These are phyloP conservation scores for Passiflora organensis DNA, from an alignment of 345 rosid species.

Conservation along the genomic window DNA sequence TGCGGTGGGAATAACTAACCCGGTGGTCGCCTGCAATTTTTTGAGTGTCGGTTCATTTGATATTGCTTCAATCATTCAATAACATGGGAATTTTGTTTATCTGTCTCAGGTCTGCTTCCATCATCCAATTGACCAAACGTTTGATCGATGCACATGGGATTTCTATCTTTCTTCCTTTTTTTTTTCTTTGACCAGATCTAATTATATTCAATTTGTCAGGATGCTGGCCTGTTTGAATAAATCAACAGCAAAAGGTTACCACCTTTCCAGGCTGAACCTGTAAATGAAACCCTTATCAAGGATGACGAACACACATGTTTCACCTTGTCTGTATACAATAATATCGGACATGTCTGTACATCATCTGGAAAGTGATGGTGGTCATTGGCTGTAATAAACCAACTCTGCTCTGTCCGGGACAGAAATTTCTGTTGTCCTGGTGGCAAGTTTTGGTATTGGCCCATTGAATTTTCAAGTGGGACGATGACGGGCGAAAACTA, in stretches of 20 bases:
- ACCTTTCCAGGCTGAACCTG: not conserved
- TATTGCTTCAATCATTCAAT: conserved; percentile 2
- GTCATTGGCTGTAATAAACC: no score
- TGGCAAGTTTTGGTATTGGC: no score
- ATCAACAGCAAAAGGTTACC: conserved; percentile 2
- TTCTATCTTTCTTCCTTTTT: no score
- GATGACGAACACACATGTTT: no score
- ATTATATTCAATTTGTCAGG: not conserved
- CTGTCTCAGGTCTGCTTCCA: not conserved
- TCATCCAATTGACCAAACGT: conserved; percentile 13
- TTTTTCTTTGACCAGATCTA: no score
- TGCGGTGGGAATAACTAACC: not conserved
- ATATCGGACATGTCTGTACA: no score
- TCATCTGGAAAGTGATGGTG: no score
- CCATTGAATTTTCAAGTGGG: no score
- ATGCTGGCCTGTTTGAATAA: not conserved
- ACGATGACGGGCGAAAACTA: no score
- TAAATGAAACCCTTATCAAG: not conserved
- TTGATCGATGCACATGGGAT: conserved; percentile 15
- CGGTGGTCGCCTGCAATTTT: not conserved
- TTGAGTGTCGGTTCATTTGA: not conserved
- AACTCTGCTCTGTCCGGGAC: no score
- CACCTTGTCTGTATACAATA: no score
- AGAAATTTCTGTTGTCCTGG: no score
- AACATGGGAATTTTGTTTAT: not conserved